phyloP scores from a whole-genome alignment of 345 rosid genomes.

The Populus ilicifolia region DNA sequence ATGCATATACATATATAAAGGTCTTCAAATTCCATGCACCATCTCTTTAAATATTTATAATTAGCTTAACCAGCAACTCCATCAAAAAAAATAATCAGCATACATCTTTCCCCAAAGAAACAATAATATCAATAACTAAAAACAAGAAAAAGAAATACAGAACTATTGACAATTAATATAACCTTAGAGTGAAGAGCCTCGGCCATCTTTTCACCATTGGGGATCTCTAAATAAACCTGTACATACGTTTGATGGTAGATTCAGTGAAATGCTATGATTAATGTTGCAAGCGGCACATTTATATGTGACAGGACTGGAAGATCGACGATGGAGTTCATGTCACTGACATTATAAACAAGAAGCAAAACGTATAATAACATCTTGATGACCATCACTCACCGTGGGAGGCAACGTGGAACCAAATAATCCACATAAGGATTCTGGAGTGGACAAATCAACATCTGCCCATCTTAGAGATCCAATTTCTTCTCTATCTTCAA shows the following conservation, averaged over 20 bases:
- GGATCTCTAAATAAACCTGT: constrained; percentile 87
- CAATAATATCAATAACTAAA: not conserved
- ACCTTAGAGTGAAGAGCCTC: constrained; percentile 88
- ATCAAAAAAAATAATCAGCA: not conserved
- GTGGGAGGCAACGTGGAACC: constrained; percentile 74
- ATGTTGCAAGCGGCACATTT: not conserved
- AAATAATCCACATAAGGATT: constrained; percentile 60
- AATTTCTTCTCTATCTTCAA: constrained; percentile 61
- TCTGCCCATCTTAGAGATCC: constrained; percentile 62
- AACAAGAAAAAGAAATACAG: not conserved
- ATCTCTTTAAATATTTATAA: not conserved
- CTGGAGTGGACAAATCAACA: constrained; percentile 69
- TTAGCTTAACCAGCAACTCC: constrained; percentile 2
- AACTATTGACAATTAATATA: not conserved
- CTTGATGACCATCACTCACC: constrained; percentile 45
- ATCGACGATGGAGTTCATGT: not conserved
- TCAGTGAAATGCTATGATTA: not conserved
- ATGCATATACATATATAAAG: not conserved
- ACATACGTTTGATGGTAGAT: not conserved
- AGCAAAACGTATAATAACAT: not conserved
- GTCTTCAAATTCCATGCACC: constrained; percentile 8
- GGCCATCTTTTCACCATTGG: constrained; percentile 73
- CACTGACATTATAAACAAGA: not conserved
- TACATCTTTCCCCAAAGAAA: not conserved
- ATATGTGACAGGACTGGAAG: not conserved